phyloP scores from a whole-genome alignment of 129 eudicot species.

The Helianthus annuus region DNA sequence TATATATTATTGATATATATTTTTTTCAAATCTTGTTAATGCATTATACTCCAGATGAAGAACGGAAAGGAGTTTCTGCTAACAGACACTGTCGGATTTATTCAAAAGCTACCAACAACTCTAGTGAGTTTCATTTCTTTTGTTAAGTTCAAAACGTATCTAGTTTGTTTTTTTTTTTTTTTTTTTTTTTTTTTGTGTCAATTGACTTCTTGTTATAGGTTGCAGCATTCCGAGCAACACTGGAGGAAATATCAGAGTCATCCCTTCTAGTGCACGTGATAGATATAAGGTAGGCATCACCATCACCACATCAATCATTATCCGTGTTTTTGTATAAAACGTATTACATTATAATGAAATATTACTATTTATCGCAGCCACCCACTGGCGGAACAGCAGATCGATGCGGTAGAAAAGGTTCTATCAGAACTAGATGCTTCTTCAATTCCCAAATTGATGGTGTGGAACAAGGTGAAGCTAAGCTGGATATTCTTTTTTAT shows the following conservation, averaged over 20 bases:
- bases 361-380: constrained; percentile 57
- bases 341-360: constrained; percentile 18
- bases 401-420: constrained; percentile 87
- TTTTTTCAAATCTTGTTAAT: neutral
- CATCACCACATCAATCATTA: constrained; percentile 2
- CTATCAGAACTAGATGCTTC: constrained; percentile 76
- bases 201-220: constrained; percentile 49
- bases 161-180: too few species aligned
- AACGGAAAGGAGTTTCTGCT: constrained; percentile 92
- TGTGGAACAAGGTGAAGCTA: constrained; percentile 84
- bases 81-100: constrained; percentile 96
- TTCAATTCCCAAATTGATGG: constrained; percentile 78
- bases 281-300: constrained; percentile 72
- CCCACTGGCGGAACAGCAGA: constrained; percentile 87
- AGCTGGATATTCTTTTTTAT: neutral
- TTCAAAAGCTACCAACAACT: constrained; percentile 92
- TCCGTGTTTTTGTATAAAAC: neutral
- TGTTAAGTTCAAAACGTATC: neutral
- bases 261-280: constrained; percentile 95
- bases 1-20: neutral
- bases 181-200: constrained; percentile 8
- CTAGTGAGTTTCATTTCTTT: constrained; percentile 47
- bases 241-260: constrained; percentile 92
- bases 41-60: constrained; percentile 57
- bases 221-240: constrained; percentile 97